Evolutionary conservation across 306 rosid genomes (phyloP), one percentile per base, ranked within the genome.

Genomic region (Gastrolobium bilobum): DNA sequence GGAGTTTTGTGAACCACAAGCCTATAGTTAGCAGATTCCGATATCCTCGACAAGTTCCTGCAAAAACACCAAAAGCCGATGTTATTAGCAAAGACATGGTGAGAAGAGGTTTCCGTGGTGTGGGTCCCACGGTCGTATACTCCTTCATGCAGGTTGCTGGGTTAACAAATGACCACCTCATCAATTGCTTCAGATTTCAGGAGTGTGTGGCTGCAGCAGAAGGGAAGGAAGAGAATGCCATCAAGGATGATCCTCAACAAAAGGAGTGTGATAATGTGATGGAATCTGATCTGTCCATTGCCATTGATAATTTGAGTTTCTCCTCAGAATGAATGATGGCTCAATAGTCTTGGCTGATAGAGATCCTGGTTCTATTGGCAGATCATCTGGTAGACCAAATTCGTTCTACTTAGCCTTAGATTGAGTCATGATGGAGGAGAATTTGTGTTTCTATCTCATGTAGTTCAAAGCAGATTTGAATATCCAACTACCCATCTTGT

Each of bases 11-110:
- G 82, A 90, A 90, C 87, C 83, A 85, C 88, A 90, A 87, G 86
- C 91, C 94, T 56, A 73, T 92, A 44, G 86, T 87, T 44, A 87
- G 88, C 89, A 75, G 84, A 76, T 88, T 90, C 87, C 88, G 97
- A n/a, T 92, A 92, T 78, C 89, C 94, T n/a, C 83, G 97, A 33
- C 97, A 90, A 79, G 91, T 92, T 76, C 94, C 92, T 6, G 93
- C 59, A 7, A 92, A 92, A 82, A 90, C 97, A 11, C 94, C 97
- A 10, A 92, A 92, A 79, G 97, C 97, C 8, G 97, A 92, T 39
- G 89, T 87, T 77, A 85, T 91, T 2, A 91, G 97, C 77, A 91
- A 91, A 88, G 97, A 89, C 80, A 79, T 91, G 14, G 90, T 90
- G 75, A 87, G 86, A 72, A 88, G 97, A 61, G 97, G 97, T 38